A percentile compares a stretch with the other conserved stretches of the same genome.
These are phyloP conservation scores for Hypholoma fasciculare DNA, from an alignment of 768 basidiomycete species.

Conservation along the genomic window DNA sequence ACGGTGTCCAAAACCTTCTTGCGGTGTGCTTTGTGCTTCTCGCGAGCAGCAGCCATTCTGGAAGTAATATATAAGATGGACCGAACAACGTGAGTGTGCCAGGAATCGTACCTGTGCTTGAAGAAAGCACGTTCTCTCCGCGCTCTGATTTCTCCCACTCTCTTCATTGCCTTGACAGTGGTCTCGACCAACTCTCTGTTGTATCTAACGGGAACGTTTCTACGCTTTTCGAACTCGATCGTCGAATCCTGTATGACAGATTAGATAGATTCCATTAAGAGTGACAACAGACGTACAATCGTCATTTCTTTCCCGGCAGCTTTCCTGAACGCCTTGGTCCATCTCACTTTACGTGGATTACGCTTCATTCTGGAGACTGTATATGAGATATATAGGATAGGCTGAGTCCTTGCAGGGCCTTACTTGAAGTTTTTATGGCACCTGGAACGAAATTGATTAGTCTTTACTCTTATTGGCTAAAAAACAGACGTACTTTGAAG, in stretches of 20 bases:
- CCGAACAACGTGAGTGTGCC: background rate
- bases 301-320: constrained; percentile 99
- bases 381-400: background rate
- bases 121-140: constrained; percentile 93
- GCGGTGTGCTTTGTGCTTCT: constrained; percentile 76
- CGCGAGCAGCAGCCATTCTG: constrained; percentile 84
- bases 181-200: constrained; percentile 91
- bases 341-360: constrained; percentile 96
- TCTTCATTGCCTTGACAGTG: constrained; percentile 95
- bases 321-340: constrained; percentile 99
- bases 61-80: constrained; percentile 7
- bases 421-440: constrained; percentile 99
- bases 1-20: constrained; percentile 60
- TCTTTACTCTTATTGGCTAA: background rate
- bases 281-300: constrained; percentile 52
- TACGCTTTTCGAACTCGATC: constrained; percentile 98
- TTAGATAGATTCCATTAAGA: background rate
- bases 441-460: constrained; percentile 39
- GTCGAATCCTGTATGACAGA: constrained; percentile 77
- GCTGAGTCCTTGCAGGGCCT: constrained; percentile 18
- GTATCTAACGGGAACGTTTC: constrained; percentile 97
- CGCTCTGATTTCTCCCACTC: constrained; percentile 88
- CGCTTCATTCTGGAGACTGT: constrained; percentile 84
- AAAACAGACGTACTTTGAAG: constrained; percentile 74
- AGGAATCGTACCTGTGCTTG: constrained; percentile 74